These are phyloP conservation scores for Penstemon davidsonii DNA, from an alignment of 257 asterid genomes.

Conservation along the genomic window DNA sequence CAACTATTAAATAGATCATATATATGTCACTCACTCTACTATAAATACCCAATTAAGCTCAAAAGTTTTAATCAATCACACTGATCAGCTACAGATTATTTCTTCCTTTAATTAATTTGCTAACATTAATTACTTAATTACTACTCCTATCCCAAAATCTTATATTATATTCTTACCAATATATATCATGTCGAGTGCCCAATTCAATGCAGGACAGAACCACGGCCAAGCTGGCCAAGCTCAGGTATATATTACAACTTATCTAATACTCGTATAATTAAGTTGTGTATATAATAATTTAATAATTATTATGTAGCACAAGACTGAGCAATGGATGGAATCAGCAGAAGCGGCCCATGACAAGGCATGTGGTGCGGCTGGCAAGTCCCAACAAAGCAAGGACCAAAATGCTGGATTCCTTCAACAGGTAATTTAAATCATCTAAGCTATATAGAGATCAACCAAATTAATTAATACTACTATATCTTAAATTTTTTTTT, in stretches of 20 bases:
- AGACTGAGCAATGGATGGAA: conserved; percentile 53
- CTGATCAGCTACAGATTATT: neutral
- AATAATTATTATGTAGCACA: conserved; percentile 33
- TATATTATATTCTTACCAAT: neutral
- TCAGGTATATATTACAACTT: conserved; percentile 26
- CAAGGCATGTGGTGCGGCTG: conserved; percentile 43
- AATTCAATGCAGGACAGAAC: conserved; percentile 49
- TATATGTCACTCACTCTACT: conserved; percentile 3
- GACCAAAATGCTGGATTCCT: conserved; percentile 49
- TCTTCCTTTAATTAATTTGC: neutral
- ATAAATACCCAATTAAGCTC: conserved; percentile 29
- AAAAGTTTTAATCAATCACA: conserved; percentile 11
- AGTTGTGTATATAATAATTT: neutral
- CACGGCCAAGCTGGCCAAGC: conserved; percentile 37
- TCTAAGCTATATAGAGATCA: neutral
- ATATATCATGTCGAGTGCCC: conserved; percentile 46
- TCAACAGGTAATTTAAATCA: conserved; percentile 42
- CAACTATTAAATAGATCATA: conserved; percentile 13
- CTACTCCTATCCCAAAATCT: neutral
- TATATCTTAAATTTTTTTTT: neutral
- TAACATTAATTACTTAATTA: neutral
- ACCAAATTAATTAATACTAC: neutral
- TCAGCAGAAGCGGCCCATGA: conserved; percentile 50
- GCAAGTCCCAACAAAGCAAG: conserved; percentile 43
- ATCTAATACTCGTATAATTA: no score